A percentile compares a stretch with the other conserved stretches of the same genome.
Conservation (phyloP, 2,329 filamentous ascomycete species). For the Neofusicoccum cordaticola region DNA sequence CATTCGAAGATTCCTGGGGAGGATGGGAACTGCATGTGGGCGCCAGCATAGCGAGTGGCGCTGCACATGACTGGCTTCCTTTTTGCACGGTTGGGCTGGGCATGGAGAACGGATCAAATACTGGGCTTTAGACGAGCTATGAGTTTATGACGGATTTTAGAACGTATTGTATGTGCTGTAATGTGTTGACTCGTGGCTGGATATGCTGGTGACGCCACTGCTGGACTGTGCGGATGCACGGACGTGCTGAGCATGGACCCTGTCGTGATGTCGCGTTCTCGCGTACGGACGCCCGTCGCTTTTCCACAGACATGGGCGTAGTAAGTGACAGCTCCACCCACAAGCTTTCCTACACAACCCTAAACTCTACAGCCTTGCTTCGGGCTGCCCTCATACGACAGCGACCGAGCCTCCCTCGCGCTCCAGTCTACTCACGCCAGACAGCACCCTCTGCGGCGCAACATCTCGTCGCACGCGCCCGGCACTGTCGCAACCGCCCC, state of each 20-base stretch:
- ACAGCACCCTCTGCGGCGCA: neutral
- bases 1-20: neutral
- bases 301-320: neutral
- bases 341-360: neutral
- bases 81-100: neutral
- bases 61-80: neutral
- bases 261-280: slow-evolving; percentile 5
- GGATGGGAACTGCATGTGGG: neutral
- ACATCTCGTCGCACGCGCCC: neutral
- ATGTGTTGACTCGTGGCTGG: too few species aligned
- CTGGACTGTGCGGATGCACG: too few species aligned
- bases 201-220: too few species aligned
- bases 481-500: neutral
- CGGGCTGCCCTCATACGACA: neutral
- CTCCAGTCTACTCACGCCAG: neutral
- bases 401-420: too few species aligned
- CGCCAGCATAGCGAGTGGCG: neutral
- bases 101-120: neutral
- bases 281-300: neutral
- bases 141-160: neutral
- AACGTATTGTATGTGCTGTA: too few species aligned
- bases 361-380: neutral
- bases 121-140: neutral
- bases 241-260: neutral
- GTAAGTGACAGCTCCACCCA: neutral